Percentiles rank a stretch among this genome's conserved stretches.
phyloP scores from a whole-genome alignment of 768 basidiomycete species.

The Boletus sp. region DNA sequence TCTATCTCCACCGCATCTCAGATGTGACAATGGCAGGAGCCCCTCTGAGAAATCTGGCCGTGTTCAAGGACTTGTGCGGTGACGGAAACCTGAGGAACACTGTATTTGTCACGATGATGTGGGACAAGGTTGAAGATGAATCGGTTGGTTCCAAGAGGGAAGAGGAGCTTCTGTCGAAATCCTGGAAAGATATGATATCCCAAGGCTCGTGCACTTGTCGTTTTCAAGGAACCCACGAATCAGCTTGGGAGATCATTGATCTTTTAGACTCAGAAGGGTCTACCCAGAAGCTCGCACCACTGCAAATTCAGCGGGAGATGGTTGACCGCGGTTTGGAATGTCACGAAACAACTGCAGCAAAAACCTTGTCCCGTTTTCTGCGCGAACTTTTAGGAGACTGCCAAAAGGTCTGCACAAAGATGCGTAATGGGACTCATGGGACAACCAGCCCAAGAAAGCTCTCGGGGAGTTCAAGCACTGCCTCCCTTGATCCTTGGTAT shows the following conservation, averaged over 20 bases:
- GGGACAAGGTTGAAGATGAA: constrained; percentile 4
- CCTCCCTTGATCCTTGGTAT: no score
- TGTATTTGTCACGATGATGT: constrained; percentile 20
- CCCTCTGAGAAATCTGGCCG: constrained; percentile 2
- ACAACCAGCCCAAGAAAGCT: no score
- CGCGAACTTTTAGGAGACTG: no score
- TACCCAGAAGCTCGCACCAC: background rate
- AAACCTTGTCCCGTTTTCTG: no score
- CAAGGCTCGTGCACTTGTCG: constrained; percentile 8
- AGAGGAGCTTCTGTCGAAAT: constrained; percentile 4
- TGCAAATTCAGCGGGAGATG: constrained; percentile 7
- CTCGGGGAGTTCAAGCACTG: no score
- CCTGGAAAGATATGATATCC: constrained; percentile 15
- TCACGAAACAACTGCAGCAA: no score
- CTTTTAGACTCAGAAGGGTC: background rate
- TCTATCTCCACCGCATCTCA: constrained; percentile 12
- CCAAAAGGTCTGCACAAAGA: no score
- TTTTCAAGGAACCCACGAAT: constrained; percentile 1
- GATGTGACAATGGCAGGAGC: constrained; percentile 4
- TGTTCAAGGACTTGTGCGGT: constrained; percentile 10
- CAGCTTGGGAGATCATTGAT: background rate
- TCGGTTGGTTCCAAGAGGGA: constrained; percentile 7
- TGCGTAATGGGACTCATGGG: no score
- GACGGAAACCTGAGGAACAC: constrained; percentile 6
- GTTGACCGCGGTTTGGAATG: no score